Base-by-base conservation (phyloP, 108 stramenopile genomes). In the Aurantiochytrium sp. region DNA sequence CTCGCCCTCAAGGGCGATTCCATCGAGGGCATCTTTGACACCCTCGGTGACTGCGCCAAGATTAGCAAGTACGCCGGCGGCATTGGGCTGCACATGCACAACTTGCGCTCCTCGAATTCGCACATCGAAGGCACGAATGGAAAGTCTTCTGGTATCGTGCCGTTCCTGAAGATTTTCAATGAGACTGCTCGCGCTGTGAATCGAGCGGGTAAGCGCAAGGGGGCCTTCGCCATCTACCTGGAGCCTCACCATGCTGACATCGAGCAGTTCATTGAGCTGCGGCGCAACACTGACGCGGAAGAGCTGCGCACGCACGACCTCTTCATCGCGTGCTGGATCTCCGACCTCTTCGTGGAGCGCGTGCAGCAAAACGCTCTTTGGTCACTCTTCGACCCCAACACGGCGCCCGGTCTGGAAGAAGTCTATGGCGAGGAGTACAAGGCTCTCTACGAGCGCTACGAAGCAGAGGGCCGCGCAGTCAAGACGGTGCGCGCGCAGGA, bases 171-270 rank as follows among this genome's bases (percentile, higher is more conserved):
- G 16, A 97, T 99, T 5, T 99, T 96, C 88, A 97, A 99, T 93
- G 96, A 95, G 45, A 99, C 98, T 42, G 96, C 97, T 14, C 94
- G 98, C 55, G 98, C 98, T 89, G 98, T 99, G 8, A 96, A 99
- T 91, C 98, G 98, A 89, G 98, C 97, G 5, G 98, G 98, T 12
- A 98, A 97, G 90, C 92, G 98, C 59, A 97, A 97, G 25, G 98
- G 98, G 6, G 97, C 97, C 45, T 97, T 99, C 92, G 98, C 98
- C 18, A 91, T 98, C 76, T 99, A 98, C 91, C 60, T 99, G 3
- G 98, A 99, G 90, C 98, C 98, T 14, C 98, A 97, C 97, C 98
- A 99, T 91, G 96, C 97, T 3, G 98, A 99, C 89, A 94, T 99
- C 87, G 92, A 96, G 71, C 96, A 97, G 87, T 96, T 97, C 44